Percentiles rank a stretch among this genome's conserved stretches.
These are phyloP conservation scores for Colletotrichum spaethianum DNA, from an alignment of 2,329 filamentous ascomycete species.

Conservation along the genomic window DNA sequence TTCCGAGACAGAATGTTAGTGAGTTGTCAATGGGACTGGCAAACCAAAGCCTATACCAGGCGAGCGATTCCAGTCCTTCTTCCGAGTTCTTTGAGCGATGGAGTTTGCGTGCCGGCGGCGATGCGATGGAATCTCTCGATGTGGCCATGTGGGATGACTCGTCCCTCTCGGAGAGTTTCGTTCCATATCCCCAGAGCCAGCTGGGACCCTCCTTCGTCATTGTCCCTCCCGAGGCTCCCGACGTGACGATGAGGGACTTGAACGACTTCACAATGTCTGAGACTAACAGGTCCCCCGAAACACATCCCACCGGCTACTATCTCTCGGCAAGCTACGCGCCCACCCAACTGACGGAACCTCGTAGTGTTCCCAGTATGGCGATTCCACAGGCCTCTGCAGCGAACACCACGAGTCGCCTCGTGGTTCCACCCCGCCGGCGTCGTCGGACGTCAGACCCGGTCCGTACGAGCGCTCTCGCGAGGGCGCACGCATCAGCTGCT, in stretches of 20 bases:
- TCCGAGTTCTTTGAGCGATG: slow-evolving; percentile 19
- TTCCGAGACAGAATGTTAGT: slow-evolving; percentile 7
- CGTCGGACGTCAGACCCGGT: slow-evolving; percentile 4
- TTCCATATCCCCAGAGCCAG: background rate
- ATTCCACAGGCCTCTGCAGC: background rate
- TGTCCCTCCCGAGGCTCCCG: slow-evolving; percentile 13
- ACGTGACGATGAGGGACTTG: background rate
- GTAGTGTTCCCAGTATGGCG: background rate
- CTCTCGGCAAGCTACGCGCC: background rate
- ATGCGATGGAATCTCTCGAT: background rate
- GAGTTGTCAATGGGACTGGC: slow-evolving; percentile 21
- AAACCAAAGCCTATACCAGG: background rate
- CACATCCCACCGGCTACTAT: slow-evolving; percentile 22
- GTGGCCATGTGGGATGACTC: background rate
- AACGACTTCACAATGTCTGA: background rate
- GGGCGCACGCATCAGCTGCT: background rate
- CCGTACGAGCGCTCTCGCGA: background rate
- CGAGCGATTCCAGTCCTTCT: slow-evolving; percentile 1
- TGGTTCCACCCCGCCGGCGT: background rate
- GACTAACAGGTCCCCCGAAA: background rate
- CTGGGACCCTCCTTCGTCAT: slow-evolving; percentile 17
- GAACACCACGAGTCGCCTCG: background rate
- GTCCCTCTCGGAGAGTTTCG: background rate
- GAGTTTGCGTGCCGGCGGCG: background rate
- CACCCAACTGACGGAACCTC: background rate